These are phyloP conservation scores for Raddia guianensis DNA, from an alignment of 176 grass and related monocot genomes.

Conservation along the genomic window DNA sequence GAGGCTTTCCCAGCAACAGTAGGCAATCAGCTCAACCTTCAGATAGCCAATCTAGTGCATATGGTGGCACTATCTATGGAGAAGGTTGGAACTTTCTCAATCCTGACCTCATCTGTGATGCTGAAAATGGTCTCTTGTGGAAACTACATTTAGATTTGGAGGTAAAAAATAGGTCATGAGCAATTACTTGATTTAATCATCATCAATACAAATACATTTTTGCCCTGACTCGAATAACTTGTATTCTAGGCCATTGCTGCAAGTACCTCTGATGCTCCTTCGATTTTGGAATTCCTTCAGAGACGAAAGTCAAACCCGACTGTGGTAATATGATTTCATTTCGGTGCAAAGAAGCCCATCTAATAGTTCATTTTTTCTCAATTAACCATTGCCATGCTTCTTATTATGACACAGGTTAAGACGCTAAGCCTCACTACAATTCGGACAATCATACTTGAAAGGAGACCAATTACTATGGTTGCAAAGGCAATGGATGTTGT, in stretches of 20 bases:
- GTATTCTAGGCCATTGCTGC: conserved; percentile 78
- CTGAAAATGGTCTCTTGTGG: conserved; percentile 87
- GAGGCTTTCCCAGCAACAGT: conserved; percentile 58
- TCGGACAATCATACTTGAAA: conserved; percentile 78
- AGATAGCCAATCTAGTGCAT: conserved; percentile 70
- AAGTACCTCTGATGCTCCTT: conserved; percentile 93
- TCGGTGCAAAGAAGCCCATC: not conserved
- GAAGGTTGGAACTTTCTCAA: conserved; percentile 89
- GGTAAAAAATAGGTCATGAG: conserved; percentile 48
- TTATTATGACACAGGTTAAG: conserved; percentile 69
- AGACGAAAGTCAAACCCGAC: conserved; percentile 67
- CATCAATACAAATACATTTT: conserved; percentile 17
- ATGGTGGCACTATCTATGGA: conserved; percentile 85
- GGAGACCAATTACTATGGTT: conserved; percentile 63
- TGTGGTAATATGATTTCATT: conserved; percentile 61
- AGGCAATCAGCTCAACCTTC: conserved; percentile 53
- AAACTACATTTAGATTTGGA: conserved; percentile 83
- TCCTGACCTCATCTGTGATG: conserved; percentile 90
- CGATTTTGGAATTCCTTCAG: conserved; percentile 88
- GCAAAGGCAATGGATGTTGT: conserved; percentile 82
- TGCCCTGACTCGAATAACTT: conserved; percentile 28
- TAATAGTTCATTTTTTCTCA: conserved; percentile 32
- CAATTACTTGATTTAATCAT: conserved; percentile 13
- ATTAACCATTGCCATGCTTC: not conserved
- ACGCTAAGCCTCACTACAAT: conserved; percentile 72